Conservation (phyloP, 2,329 filamentous ascomycete genomes). For the Hypoxylon sp. region DNA sequence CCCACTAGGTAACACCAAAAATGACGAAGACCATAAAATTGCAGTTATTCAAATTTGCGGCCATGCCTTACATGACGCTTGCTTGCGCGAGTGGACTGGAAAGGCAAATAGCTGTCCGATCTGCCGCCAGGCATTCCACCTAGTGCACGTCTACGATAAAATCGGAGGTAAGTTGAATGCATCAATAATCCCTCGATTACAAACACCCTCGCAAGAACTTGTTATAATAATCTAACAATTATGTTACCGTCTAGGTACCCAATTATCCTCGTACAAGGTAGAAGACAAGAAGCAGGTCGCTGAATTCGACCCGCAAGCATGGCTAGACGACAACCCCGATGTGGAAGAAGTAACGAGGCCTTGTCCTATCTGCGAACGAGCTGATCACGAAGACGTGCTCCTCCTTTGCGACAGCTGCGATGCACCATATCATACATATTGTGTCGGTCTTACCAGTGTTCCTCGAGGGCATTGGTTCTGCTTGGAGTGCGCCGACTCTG, state of each 20-base stretch:
- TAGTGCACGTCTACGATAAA: conserved; percentile 85
- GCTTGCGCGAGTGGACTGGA: conserved; percentile 93
- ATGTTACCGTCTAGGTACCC: conserved; percentile 62
- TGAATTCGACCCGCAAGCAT: conserved; percentile 85
- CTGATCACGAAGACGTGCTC: conserved; percentile 86
- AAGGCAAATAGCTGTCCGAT: conserved; percentile 98
- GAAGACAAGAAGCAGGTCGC: conserved; percentile 90
- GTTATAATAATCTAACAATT: conserved; percentile 44
- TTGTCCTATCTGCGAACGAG: conserved; percentile 86
- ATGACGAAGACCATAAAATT: conserved; percentile 62
- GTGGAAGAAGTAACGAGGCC: conserved; percentile 79
- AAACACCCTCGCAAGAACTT: conserved; percentile 12
- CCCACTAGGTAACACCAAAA: conserved; percentile 50
- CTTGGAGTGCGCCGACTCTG: conserved; percentile 74
- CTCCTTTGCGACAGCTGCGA: conserved; percentile 94
- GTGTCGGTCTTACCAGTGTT: conserved; percentile 84
- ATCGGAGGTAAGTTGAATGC: conserved; percentile 77
- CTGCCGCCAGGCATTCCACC: conserved; percentile 91
- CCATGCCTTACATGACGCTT: conserved; percentile 93
- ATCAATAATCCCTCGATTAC: conserved; percentile 16
- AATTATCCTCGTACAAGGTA: conserved; percentile 74
- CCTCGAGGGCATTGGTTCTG: conserved; percentile 91
- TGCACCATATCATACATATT: conserved; percentile 91
- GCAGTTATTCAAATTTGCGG: conserved; percentile 82
- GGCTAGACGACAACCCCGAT: conserved; percentile 80